phyloP scores from a whole-genome alignment of 768 basidiomycete species.

The Suillus spraguei region DNA sequence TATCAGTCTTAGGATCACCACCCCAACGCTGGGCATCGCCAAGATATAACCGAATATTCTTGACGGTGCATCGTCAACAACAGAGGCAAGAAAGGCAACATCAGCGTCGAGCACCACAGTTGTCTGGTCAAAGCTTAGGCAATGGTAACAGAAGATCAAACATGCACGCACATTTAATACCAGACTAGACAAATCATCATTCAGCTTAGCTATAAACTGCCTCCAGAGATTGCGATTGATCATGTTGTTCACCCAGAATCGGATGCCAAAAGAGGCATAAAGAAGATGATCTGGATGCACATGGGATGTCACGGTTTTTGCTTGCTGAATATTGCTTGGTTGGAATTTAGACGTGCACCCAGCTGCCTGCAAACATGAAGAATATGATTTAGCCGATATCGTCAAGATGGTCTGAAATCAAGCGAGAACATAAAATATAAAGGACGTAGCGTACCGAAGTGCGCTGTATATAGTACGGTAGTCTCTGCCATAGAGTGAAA shows the following conservation, averaged over 20 bases:
- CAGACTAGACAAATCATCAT: slow-evolving; percentile 49
- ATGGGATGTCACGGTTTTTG: slow-evolving; percentile 23
- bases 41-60: slow-evolving; percentile 43
- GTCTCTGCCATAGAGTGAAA: not conserved
- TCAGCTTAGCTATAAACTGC: slow-evolving; percentile 41
- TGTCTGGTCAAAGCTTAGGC: slow-evolving; percentile 30
- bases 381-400: slow-evolving; percentile 29
- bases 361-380: slow-evolving; percentile 36
- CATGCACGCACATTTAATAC: slow-evolving; percentile 44
- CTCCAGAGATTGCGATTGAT: slow-evolving; percentile 39
- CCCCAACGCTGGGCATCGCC: slow-evolving; percentile 35
- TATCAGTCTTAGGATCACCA: slow-evolving; percentile 37
- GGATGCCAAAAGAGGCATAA: slow-evolving; percentile 45
- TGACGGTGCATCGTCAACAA: slow-evolving; percentile 16
- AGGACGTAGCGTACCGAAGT: slow-evolving; percentile 36
- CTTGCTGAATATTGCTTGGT: slow-evolving; percentile 26
- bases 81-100: slow-evolving; percentile 53
- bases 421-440: not conserved
- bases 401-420: slow-evolving; percentile 1
- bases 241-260: slow-evolving; percentile 46
- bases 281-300: slow-evolving; percentile 38
- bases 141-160: not conserved
- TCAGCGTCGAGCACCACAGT: slow-evolving; percentile 54
- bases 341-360: slow-evolving; percentile 35
- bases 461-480: not conserved